These are phyloP conservation scores for Suillus paluster DNA, from an alignment of 768 basidiomycete genomes.

Conservation along the genomic window DNA sequence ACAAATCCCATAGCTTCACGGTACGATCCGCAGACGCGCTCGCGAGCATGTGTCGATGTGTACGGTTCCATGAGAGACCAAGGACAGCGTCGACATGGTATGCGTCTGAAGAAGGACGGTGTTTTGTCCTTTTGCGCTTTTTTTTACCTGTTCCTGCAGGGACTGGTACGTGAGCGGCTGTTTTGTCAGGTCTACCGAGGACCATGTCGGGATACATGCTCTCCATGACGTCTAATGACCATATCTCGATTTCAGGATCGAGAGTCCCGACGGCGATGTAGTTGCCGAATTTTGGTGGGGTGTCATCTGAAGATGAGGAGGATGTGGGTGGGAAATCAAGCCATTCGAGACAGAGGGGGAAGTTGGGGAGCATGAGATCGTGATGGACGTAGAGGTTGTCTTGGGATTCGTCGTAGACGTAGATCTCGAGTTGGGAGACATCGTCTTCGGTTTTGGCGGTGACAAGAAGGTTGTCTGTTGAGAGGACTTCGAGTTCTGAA, in stretches of 20 bases:
- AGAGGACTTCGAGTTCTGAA: constrained; percentile 85
- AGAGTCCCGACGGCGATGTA: constrained; percentile 97
- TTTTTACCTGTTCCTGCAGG: constrained; percentile 95
- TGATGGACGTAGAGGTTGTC: constrained; percentile 97
- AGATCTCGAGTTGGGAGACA: constrained; percentile 92
- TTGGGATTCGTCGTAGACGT: constrained; percentile 91
- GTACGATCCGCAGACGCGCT: constrained; percentile 94
- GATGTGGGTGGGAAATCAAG: constrained; percentile 89
- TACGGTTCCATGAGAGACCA: constrained; percentile 90
- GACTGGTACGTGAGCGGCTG: constrained; percentile 75
- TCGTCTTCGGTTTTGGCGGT: constrained; percentile 96
- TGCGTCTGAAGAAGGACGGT: constrained; percentile 58
- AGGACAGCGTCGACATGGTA: constrained; percentile 96
- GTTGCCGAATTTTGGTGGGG: constrained; percentile 61
- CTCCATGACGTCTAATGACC: constrained; percentile 93
- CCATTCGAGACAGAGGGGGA: constrained; percentile 99
- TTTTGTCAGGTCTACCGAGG: constrained; percentile 87
- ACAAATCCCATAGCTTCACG: constrained; percentile 97
- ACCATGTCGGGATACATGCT: constrained; percentile 92
- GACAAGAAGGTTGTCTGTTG: constrained; percentile 92
- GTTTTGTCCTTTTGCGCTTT: constrained; percentile 87
- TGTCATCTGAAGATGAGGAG: constrained; percentile 42
- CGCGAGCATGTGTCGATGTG: constrained; percentile 88
- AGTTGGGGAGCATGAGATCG: constrained; percentile 96
- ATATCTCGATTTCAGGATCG: constrained; percentile 98